Evolutionary conservation across 78 protist species (phyloP).

Genomic region (Mantamonas sphyraenae): DNA sequence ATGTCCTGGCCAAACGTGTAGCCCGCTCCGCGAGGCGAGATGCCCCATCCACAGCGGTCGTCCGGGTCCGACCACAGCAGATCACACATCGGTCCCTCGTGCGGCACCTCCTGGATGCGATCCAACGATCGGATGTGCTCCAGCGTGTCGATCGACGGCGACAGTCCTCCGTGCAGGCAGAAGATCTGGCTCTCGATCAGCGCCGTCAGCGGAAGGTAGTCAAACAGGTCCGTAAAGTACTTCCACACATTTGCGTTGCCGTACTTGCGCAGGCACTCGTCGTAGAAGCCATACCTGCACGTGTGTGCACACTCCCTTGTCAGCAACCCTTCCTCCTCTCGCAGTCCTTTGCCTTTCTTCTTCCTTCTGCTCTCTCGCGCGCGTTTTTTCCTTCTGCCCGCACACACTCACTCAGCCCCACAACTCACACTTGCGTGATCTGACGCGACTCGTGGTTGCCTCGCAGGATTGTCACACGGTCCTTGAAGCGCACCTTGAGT

Average conservation of each 20-base stretch:
- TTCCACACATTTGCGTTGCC: constrained; percentile 87
- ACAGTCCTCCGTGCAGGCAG: constrained; percentile 94
- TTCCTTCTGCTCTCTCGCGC: neutral
- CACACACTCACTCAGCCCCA: neutral
- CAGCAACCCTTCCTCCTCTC: no score
- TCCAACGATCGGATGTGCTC: constrained; percentile 71
- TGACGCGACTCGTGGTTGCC: constrained; percentile 95
- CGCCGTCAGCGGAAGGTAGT: constrained; percentile 82
- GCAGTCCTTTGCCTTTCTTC: neutral
- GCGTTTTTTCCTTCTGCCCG: neutral
- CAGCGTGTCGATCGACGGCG: constrained; percentile 77
- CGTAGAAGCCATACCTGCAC: constrained; percentile 89
- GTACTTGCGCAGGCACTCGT: constrained; percentile 87
- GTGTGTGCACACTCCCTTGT: no score
- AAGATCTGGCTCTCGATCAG: constrained; percentile 80
- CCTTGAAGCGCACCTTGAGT: constrained; percentile 66
- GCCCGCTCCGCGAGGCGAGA: constrained; percentile 96
- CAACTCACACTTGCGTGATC: constrained; percentile 82
- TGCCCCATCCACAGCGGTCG: constrained; percentile 79
- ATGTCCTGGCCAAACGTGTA: constrained; percentile 88
- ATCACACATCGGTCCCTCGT: constrained; percentile 75
- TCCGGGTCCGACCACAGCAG: constrained; percentile 92
- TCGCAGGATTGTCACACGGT: constrained; percentile 75
- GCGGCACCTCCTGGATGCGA: constrained; percentile 85
- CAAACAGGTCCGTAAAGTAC: constrained; percentile 83